Evolutionary conservation across 1,139 yeast genomes (phyloP), one percentile per base, ranked within the genome.

Genomic region (Hanseniaspora sp.): DNA sequence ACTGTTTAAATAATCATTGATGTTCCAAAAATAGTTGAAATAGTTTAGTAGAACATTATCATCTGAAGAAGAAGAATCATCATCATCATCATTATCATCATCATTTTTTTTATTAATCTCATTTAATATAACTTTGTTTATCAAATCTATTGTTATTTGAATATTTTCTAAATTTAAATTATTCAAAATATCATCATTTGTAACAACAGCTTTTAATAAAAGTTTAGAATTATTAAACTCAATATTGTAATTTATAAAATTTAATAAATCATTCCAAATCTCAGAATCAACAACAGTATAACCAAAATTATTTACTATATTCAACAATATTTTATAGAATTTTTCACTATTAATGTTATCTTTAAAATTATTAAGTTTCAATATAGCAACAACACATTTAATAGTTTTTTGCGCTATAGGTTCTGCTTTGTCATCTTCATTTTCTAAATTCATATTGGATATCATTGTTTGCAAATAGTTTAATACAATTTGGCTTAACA

Each of bases 11-110:
- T 49, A 42, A 13, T 49, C 53, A 42, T 43, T 49, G 13, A 49
- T 43, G n/a, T n/a, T 56, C 60, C 12, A 42, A 55, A n/a, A 54
- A 57, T 46, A 48, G 57, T 9, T 46, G 56, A 17, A 42, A 40
- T 11, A 54, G 38, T 11, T 35, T 35, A 12, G 28, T 48, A 57
- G 28, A 6, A 46, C 7, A 15, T 48, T 17, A 15, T 55, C 44
- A 44, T 23, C 23, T 23, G 4, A 23, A 23, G 23, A 23, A 23
- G 23, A 23, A 23, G 23, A 23, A 23, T n/a, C n/a, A n/a, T n/a
- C n/a, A 23, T 23, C 23, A 23, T 30, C 30, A 13, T 40, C 39
- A 18, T 28, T 28, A 13, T 46, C 37, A 9, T 5, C 6, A n/a
- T 44, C 40, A 23, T 23, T 31, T n/a, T 40, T 42, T 8, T 37